Evolutionary conservation across 2,329 filamentous ascomycete species (phyloP).

Genomic region (Fusarium sp.): DNA sequence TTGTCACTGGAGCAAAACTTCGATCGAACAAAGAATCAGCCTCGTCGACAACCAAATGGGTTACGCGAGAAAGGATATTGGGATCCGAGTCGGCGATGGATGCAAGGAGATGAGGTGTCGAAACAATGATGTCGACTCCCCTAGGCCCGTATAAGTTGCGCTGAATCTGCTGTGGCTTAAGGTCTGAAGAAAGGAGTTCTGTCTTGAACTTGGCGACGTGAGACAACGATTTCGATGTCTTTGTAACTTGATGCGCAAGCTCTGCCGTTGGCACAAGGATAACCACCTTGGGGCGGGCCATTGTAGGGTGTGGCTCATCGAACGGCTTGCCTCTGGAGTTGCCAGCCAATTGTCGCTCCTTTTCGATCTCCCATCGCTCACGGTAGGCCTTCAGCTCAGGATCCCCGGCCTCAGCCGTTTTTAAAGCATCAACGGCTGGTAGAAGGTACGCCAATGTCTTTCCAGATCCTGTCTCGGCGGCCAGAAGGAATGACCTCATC

Average conservation of each 20-base stretch:
- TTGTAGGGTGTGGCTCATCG: constrained; percentile 76
- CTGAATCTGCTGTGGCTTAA: constrained; percentile 82
- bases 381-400: constrained; percentile 67
- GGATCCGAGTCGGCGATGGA: constrained; percentile 91
- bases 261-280: constrained; percentile 93
- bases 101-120: constrained; percentile 88
- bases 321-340: constrained; percentile 71
- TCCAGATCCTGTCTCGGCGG: constrained; percentile 95
- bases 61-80: constrained; percentile 90
- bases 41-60: constrained; percentile 91
- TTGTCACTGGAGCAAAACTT: constrained; percentile 87
- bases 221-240: constrained; percentile 82
- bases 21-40: constrained; percentile 96
- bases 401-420: constrained; percentile 75
- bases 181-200: constrained; percentile 81
- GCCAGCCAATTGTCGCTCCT: constrained; percentile 64
- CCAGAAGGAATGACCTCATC: constrained; percentile 74
- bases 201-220: constrained; percentile 90
- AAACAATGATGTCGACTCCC: constrained; percentile 86
- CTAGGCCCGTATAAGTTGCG: constrained; percentile 82
- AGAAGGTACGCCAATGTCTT: constrained; percentile 95
- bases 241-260: constrained; percentile 87
- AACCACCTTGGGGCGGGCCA: constrained; percentile 82
- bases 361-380: constrained; percentile 65
- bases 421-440: constrained; percentile 86